A percentile compares a stretch with the other conserved stretches of the same genome.
These are phyloP conservation scores for Reutealis trisperma DNA, from an alignment of 345 rosid species.

Conservation along the genomic window DNA sequence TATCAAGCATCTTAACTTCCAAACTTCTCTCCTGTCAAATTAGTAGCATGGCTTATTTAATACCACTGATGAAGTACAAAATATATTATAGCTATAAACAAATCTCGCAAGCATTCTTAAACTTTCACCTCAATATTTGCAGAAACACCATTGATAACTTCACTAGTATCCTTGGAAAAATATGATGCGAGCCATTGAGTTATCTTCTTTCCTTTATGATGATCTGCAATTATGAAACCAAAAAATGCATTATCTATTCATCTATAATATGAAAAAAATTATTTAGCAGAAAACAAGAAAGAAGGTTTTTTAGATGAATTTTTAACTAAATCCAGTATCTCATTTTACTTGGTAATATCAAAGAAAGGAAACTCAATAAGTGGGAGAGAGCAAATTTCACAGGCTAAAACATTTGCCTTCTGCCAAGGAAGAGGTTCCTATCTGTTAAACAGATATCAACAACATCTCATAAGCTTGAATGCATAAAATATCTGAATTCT, in stretches of 20 bases:
- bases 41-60: constrained; percentile 14
- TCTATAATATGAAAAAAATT: neutral
- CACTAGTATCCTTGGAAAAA: constrained; percentile 46
- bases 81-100: constrained; percentile 2
- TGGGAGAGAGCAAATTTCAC: no score
- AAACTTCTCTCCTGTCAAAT: constrained; percentile 42
- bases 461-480: no score
- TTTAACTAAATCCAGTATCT: no score
- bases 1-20: constrained; percentile 34
- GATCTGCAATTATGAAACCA: constrained; percentile 25
- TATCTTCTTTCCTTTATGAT: constrained; percentile 54
- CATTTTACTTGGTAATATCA: no score
- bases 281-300: neutral
- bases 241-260: constrained; percentile 14
- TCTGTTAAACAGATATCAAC: no score
- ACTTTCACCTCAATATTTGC: constrained; percentile 47
- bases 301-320: neutral
- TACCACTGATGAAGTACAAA: constrained; percentile 6
- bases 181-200: constrained; percentile 61
- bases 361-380: no score
- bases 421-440: no score
- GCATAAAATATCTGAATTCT: no score
- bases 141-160: constrained; percentile 28
- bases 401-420: no score
- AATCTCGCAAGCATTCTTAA: neutral